These are phyloP conservation scores for Rheum nobile DNA, from an alignment of 148 eudicot species.

Conservation along the genomic window DNA sequence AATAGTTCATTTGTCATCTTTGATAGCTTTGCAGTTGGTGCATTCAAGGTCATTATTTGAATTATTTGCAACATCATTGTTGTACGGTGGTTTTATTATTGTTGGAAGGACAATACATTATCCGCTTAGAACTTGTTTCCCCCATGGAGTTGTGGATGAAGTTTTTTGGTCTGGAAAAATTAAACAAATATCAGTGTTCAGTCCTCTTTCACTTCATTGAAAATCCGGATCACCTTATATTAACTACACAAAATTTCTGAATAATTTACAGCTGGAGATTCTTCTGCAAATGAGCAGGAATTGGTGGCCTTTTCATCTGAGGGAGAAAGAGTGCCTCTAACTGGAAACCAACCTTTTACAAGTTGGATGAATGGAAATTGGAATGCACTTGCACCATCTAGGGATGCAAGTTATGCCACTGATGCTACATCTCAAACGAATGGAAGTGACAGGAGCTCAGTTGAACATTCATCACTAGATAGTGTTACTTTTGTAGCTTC, in stretches of 20 bases:
- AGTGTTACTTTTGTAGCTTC: constrained; percentile 22
- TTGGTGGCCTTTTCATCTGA: constrained; percentile 35
- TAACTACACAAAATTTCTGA: background rate
- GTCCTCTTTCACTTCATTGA: background rate
- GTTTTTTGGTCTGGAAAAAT: background rate
- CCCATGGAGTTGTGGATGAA: background rate
- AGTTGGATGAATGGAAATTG: constrained; percentile 15
- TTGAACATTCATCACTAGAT: constrained; percentile 28
- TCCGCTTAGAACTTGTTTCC: background rate
- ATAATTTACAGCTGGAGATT: constrained; percentile 11
- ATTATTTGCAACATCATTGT: background rate
- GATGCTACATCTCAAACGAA: constrained; percentile 16
- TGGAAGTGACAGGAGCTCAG: constrained; percentile 24
- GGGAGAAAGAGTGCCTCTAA: constrained; percentile 15
- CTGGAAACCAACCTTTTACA: constrained; percentile 19
- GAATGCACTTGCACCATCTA: constrained; percentile 10
- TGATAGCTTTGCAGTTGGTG: background rate
- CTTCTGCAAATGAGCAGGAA: constrained; percentile 36
- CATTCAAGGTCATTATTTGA: background rate
- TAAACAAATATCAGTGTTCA: background rate
- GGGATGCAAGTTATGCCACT: constrained; percentile 10
- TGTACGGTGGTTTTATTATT: background rate
- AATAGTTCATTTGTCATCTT: background rate
- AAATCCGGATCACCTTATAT: background rate
- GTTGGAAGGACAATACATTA: background rate